A percentile compares a stretch with the other conserved stretches of the same genome.
These are phyloP conservation scores for Trichoderma harzianum DNA, from an alignment of 2,329 filamentous ascomycete genomes.

Conservation along the genomic window DNA sequence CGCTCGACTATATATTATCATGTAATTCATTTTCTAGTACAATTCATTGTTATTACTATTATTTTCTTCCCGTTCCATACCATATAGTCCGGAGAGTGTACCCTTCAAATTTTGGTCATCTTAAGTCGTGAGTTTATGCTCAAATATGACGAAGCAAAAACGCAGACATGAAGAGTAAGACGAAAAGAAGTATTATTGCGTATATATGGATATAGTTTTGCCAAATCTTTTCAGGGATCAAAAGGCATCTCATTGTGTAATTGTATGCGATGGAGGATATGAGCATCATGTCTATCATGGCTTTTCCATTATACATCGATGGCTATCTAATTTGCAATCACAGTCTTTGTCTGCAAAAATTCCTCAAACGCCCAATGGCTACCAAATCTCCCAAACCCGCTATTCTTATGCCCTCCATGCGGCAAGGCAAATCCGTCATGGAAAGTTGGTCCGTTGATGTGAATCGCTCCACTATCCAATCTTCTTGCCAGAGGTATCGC, in stretches of 20 bases:
- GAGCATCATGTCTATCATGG: neutral
- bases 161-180: neutral
- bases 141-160: neutral
- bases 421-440: conserved; percentile 25
- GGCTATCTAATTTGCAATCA: conserved; percentile 5
- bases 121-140: neutral
- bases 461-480: conserved; percentile 22
- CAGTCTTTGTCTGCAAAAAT: conserved; percentile 18
- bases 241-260: neutral
- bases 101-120: neutral
- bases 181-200: neutral
- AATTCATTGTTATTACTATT: neutral
- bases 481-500: conserved; percentile 13
- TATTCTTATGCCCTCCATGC: conserved; percentile 25
- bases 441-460: conserved; percentile 24
- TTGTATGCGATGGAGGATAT: neutral
- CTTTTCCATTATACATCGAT: neutral
- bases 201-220: neutral
- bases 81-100: accelerated
- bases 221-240: neutral
- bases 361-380: conserved; percentile 15
- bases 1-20: neutral
- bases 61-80: neutral
- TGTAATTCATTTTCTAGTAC: neutral
- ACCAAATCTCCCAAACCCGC: conserved; percentile 27